Evolutionary conservation across 1,139 yeast genomes (phyloP).

Genomic region (Scheffersomyces quercinus): DNA sequence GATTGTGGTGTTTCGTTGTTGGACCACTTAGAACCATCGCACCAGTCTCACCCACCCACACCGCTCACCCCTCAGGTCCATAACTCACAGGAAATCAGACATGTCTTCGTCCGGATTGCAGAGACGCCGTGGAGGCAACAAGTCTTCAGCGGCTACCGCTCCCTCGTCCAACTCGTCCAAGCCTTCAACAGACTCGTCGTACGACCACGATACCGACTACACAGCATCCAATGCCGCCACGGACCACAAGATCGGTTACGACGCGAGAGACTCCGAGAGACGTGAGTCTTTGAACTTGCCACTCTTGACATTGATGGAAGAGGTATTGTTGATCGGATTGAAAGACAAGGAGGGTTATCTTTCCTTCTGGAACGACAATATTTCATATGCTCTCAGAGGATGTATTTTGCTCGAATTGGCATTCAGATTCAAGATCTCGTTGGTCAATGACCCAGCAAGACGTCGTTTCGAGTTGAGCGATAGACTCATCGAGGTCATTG

Average conservation of each 20-base stretch:
- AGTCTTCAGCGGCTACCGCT: constrained; percentile 9
- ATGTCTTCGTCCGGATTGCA: constrained; percentile 45
- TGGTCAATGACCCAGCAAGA: constrained; percentile 93
- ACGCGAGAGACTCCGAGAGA: constrained; percentile 66
- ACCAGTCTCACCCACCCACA: too few relatives aligned
- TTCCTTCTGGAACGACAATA: constrained; percentile 97
- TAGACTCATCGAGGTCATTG: constrained; percentile 82
- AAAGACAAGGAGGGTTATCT: constrained; percentile 95
- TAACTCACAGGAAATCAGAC: not conserved
- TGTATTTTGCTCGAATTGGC: constrained; percentile 91
- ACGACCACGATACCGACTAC: constrained; percentile 18
- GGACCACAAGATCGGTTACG: constrained; percentile 76
- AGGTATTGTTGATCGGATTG: constrained; percentile 85
- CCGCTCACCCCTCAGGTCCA: not conserved
- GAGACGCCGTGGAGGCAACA: constrained; percentile 48
- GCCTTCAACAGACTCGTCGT: constrained; percentile 18
- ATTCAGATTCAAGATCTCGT: constrained; percentile 81
- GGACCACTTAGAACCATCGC: too few relatives aligned
- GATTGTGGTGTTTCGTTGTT: too few relatives aligned
- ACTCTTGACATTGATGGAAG: constrained; percentile 90
- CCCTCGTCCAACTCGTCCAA: constrained; percentile 7
- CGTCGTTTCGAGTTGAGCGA: constrained; percentile 86
- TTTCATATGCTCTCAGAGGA: constrained; percentile 94
- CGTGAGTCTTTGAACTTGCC: constrained; percentile 57
- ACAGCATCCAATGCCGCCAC: constrained; percentile 14